Conservation (phyloP, 352 stramenopile species). For the Phytophthora sp. region DNA sequence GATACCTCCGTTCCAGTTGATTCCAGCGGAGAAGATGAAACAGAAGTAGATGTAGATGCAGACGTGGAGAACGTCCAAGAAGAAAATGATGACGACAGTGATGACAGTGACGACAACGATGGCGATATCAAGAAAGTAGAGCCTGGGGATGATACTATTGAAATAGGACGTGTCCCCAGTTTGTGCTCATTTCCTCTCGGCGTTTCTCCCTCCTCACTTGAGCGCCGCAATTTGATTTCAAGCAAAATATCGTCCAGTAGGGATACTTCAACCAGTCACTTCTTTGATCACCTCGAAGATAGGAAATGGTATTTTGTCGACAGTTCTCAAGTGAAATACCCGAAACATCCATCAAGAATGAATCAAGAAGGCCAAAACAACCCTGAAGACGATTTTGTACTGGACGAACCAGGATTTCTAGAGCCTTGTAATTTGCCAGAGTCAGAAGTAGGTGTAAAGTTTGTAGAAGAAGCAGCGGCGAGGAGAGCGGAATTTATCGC, state of each 20-base stretch:
- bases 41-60: conserved; percentile 9
- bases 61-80: conserved; percentile 27
- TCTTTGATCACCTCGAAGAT: conserved; percentile 34
- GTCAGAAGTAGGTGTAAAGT: conserved; percentile 10
- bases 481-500: conserved; percentile 44
- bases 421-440: conserved; percentile 28
- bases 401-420: conserved; percentile 27
- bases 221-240: not conserved
- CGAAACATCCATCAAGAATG: conserved; percentile 37
- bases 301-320: conserved; percentile 36
- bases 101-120: conserved; percentile 41
- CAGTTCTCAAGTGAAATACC: conserved; percentile 30
- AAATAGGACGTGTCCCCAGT: conserved; percentile 2
- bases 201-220: not conserved
- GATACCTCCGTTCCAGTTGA: not conserved
- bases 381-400: conserved; percentile 31
- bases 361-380: conserved; percentile 21
- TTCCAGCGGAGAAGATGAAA: conserved; percentile 15
- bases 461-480: conserved; percentile 24
- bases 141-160: not conserved
- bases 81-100: conserved; percentile 54
- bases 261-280: not conserved
- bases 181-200: not conserved
- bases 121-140: conserved; percentile 8
- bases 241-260: conserved; percentile 16